These are phyloP conservation scores for Fomitiporia mediterranea DNA, from an alignment of 1,284 basidiomycete species.

Conservation along the genomic window DNA sequence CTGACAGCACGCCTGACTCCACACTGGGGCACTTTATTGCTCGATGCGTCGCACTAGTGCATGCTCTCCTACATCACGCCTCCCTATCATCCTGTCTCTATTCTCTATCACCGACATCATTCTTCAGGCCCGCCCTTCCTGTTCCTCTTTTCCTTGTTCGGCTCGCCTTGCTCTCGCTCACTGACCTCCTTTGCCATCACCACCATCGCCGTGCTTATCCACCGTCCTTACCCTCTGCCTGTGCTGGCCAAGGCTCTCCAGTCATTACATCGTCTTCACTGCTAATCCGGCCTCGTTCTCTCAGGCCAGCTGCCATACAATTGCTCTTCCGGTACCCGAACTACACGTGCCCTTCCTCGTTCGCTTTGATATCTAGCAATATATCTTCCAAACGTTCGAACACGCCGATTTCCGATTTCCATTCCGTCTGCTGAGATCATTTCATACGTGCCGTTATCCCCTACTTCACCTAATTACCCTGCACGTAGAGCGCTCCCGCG, in stretches of 20 bases:
- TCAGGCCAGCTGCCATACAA: not conserved
- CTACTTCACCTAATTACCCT: not conserved
- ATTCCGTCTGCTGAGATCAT: not conserved
- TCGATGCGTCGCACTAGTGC: no score
- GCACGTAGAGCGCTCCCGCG: not conserved
- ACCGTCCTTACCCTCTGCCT: not conserved
- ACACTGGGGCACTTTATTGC: no score
- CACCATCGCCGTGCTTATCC: not conserved
- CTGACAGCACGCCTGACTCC: no score
- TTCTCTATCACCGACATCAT: no score
- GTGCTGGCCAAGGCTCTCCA: slow-evolving; percentile 9
- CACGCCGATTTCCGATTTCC: not conserved
- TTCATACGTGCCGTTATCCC: not conserved
- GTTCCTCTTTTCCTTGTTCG: no score
- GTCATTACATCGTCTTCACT: not conserved
- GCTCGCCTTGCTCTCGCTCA: no score
- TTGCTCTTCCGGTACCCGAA: not conserved
- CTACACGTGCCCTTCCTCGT: not conserved
- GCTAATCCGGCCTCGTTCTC: not conserved
- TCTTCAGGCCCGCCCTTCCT: no score
- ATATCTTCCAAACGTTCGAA: not conserved
- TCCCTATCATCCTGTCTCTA: no score
- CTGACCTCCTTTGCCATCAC: not conserved
- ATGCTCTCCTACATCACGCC: no score
- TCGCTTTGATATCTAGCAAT: not conserved